Percentiles rank a stretch among this genome's conserved stretches.
These are phyloP conservation scores for Russula sp. DNA, from an alignment of 768 basidiomycete species.

Conservation along the genomic window DNA sequence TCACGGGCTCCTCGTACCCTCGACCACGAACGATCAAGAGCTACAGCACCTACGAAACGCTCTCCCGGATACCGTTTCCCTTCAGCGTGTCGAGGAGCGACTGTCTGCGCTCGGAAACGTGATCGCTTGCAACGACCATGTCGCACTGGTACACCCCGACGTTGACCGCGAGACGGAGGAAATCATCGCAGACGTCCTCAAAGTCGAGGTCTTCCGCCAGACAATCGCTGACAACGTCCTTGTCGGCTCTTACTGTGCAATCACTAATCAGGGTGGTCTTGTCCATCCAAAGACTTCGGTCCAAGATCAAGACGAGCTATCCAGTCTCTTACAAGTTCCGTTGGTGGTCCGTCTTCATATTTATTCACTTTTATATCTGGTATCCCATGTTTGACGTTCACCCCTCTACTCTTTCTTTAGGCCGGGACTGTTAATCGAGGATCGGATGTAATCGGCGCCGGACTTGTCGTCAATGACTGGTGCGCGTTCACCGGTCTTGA, in stretches of 20 bases:
- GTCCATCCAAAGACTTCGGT: constrained; percentile 65
- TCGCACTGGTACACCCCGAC: constrained; percentile 97
- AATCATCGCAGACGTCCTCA: constrained; percentile 98
- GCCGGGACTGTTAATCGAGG: constrained; percentile 93
- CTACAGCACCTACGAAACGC: constrained; percentile 96
- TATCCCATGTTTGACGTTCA: not conserved
- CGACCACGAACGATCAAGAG: constrained; percentile 95
- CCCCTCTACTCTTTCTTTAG: constrained; percentile 34
- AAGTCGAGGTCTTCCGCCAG: constrained; percentile 98
- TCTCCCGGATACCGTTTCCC: constrained; percentile 84
- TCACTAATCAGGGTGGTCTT: constrained; percentile 95
- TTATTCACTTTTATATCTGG: not conserved
- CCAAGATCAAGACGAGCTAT: constrained; percentile 89
- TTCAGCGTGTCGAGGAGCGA: constrained; percentile 96
- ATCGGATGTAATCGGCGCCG: no score
- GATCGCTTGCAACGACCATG: constrained; percentile 97
- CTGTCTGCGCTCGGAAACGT: constrained; percentile 97
- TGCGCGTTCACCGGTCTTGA: constrained; percentile 98
- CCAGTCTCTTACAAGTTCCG: constrained; percentile 88
- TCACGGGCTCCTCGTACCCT: constrained; percentile 94
- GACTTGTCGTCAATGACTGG: constrained; percentile 61
- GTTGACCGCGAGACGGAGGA: constrained; percentile 98
- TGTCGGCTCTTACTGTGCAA: constrained; percentile 91
- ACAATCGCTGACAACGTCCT: constrained; percentile 95
- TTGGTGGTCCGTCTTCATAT: constrained; percentile 65